Evolutionary conservation across 2,329 filamentous ascomycete species (phyloP).

Genomic region (Colletotrichum limetticola): DNA sequence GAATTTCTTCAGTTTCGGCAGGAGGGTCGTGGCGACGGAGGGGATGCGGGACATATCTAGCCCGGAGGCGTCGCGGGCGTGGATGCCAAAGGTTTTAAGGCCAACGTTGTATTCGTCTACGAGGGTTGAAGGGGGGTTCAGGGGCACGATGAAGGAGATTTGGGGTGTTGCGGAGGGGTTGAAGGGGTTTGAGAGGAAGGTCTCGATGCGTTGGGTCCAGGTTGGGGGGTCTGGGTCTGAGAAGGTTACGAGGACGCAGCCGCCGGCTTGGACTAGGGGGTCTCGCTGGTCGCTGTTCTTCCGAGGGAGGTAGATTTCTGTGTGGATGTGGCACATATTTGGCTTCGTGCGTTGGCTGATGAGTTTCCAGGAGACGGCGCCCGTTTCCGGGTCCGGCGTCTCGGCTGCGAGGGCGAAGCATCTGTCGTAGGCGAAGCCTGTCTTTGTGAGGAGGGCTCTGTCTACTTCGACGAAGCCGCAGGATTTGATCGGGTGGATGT

Average conservation of each 20-base stretch:
- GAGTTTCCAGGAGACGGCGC: constrained; percentile 37
- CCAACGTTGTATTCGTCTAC: not conserved
- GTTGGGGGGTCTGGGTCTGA: not conserved
- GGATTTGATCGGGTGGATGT: constrained; percentile 43
- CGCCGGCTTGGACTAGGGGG: constrained; percentile 21
- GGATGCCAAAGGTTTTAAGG: constrained; percentile 33
- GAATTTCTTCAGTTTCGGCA: constrained; percentile 35
- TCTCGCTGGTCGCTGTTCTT: not conserved
- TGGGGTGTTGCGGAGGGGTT: not conserved
- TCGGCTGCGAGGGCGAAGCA: constrained; percentile 44
- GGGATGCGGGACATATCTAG: constrained; percentile 32
- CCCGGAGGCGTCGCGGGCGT: constrained; percentile 33
- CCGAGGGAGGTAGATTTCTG: constrained; percentile 35
- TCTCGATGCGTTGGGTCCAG: not conserved
- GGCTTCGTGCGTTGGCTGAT: constrained; percentile 42
- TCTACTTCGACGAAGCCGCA: constrained; percentile 41
- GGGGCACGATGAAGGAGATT: not conserved
- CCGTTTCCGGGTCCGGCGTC: constrained; percentile 37
- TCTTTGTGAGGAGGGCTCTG: constrained; percentile 39
- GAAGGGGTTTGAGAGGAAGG: not conserved
- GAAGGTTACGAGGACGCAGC: constrained; percentile 8
- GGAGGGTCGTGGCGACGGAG: constrained; percentile 20
- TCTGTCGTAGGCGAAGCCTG: constrained; percentile 40
- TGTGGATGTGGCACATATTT: constrained; percentile 32
- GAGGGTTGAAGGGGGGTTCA: not conserved